A percentile compares a stretch with the other conserved stretches of the same genome.
Conservation (phyloP, 306 rosid species). For the Begonia masoniana region DNA sequence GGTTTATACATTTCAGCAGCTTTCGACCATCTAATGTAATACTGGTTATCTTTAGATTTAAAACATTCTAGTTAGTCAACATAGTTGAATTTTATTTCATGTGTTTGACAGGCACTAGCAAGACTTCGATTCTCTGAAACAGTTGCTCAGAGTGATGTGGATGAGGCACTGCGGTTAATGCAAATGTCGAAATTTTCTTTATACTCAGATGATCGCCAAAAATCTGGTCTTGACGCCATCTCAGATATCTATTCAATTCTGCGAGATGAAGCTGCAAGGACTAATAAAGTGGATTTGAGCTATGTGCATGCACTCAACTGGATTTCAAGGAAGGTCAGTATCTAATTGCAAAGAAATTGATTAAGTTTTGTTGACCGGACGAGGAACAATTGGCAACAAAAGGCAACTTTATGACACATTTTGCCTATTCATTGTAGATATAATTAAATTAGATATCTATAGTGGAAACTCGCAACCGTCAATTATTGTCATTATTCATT, state of each 20-base stretch:
- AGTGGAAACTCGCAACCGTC: too few species aligned
- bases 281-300: constrained; percentile 59
- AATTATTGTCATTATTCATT: too few species aligned
- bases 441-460: too few species aligned
- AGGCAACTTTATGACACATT: too few species aligned
- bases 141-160: constrained; percentile 96
- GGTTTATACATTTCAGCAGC: too few species aligned
- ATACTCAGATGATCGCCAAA: constrained; percentile 91
- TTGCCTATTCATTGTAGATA: too few species aligned
- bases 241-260: constrained; percentile 90
- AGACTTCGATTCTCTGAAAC: constrained; percentile 82
- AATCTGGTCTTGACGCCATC: constrained; percentile 87
- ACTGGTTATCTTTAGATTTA: too few species aligned
- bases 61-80: too few species aligned
- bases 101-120: constrained; percentile 63
- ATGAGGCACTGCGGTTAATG: constrained; percentile 92
- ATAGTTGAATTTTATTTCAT: constrained; percentile 3
- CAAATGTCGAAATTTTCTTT: constrained; percentile 96
- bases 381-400: too few species aligned
- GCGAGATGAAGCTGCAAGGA: constrained; percentile 87
- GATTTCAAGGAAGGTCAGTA: constrained; percentile 88
- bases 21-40: too few species aligned
- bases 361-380: too few species aligned
- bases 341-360: too few species aligned
- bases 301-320: constrained; percentile 84